A percentile compares a stretch with the other conserved stretches of the same genome.
Evolutionary conservation across 306 rosid genomes (phyloP).

Genomic region (Rubus parviflorus): DNA sequence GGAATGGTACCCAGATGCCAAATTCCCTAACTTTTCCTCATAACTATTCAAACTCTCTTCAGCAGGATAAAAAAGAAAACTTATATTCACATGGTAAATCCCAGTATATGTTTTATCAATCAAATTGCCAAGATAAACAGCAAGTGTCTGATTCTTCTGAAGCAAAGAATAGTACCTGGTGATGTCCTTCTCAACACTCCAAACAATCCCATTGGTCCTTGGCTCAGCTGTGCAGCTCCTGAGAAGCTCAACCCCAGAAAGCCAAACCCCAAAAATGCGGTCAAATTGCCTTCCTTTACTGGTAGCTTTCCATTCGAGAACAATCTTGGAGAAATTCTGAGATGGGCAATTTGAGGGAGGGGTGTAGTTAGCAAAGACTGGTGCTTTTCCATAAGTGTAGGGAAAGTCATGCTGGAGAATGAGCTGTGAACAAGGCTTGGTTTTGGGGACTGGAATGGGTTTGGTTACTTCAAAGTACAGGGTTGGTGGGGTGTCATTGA

Average conservation of each 20-base stretch:
- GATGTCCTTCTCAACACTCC: constrained; percentile 82
- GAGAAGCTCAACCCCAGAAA: constrained; percentile 79
- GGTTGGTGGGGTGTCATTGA: constrained; percentile 42
- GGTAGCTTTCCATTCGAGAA: constrained; percentile 77
- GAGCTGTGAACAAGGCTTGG: constrained; percentile 60
- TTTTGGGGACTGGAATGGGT: constrained; percentile 62
- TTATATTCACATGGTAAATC: constrained; percentile 71
- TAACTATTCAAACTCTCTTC: background rate
- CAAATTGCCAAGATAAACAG: constrained; percentile 72
- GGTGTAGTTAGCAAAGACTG: constrained; percentile 57
- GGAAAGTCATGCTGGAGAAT: constrained; percentile 75
- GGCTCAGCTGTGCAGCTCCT: constrained; percentile 96
- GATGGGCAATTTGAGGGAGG: constrained; percentile 67
- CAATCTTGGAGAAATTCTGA: constrained; percentile 50
- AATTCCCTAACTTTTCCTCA: constrained; percentile 22
- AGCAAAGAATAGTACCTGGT: constrained; percentile 77
- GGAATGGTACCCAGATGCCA: constrained; percentile 31
- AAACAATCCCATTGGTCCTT: constrained; percentile 63
- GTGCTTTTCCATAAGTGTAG: constrained; percentile 63
- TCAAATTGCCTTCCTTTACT: constrained; percentile 82
- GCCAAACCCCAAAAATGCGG: constrained; percentile 93
- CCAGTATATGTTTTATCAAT: constrained; percentile 73
- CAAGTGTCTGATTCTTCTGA: constrained; percentile 54
- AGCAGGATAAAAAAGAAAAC: constrained; percentile 60
- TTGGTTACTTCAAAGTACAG: constrained; percentile 69